Evolutionary conservation across 2,329 filamentous ascomycete species (phyloP), one percentile per base, ranked within the genome.

Genomic region (Aureobasidium sp.): DNA sequence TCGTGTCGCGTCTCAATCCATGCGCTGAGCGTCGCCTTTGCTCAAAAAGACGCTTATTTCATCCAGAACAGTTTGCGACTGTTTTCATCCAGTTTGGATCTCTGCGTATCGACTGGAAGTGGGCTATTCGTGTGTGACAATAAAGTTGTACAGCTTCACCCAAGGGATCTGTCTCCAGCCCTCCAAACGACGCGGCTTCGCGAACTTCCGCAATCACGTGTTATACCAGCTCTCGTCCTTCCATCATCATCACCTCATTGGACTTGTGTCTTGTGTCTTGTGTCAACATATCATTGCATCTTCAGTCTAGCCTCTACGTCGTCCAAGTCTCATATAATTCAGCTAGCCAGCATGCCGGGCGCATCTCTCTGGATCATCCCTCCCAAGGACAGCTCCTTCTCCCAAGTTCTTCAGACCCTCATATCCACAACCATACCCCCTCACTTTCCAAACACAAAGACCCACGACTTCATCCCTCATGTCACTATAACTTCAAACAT

Each of bases 281-380:
- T 37, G 10, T 2, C 15, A 2, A 4, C 5, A 37, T 37, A 37
- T 37, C 13, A 15, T 8, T 47, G 6, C 2, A n/a, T 12, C 24
- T 47, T 5, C 44, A 29, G 1, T 29, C 7, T 1, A 9, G 9
- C 2, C 8, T 47, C 44, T 29, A 10, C 6, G n/a, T 8, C 9
- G 8, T 17, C 15, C 26, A 17, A 17, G 29, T 5, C 13, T 8
- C 5, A 29, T 17, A 2, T 10, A 9, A 1, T 10, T 15, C 15
- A 29, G 15, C 8, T 43, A 12, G 2, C 13, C 39, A 63, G 4
- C 7, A 76, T 76, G 73, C 73, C 74, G 43, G 75, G 75, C 39
- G 75, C 74, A 26, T 77, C 75, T 13, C 73, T 78, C 26, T 78
- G 76, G 76, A 71, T 78, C 9, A 68, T 77, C 17, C 76, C 76